phyloP scores from a whole-genome alignment of 768 basidiomycete species.

The Pleurotus djamor region DNA sequence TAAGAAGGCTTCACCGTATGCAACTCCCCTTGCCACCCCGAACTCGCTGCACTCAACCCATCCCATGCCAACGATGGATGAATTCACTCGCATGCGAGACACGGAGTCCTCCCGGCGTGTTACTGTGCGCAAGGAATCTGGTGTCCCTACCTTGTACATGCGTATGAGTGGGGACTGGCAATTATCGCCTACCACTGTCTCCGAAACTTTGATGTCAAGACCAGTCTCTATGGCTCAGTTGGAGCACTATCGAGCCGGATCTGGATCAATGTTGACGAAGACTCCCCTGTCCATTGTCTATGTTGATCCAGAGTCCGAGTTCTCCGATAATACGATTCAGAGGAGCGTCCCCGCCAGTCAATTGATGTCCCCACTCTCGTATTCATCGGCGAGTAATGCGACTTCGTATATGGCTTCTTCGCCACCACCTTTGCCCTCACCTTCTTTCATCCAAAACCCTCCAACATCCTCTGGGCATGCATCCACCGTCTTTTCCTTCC shows the following conservation, averaged over 20 bases:
- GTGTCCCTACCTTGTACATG: slow-evolving; percentile 48
- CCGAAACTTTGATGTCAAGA: slow-evolving; percentile 21
- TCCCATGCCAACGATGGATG: slow-evolving; percentile 6
- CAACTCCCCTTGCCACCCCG: background rate
- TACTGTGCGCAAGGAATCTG: slow-evolving; percentile 42
- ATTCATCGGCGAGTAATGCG: background rate
- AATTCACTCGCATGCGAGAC: slow-evolving; percentile 19
- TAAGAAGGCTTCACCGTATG: background rate
- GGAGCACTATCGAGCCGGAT: background rate
- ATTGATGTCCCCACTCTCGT: background rate
- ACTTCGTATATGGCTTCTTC: background rate
- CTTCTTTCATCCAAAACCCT: slow-evolving; percentile 3
- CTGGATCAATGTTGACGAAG: slow-evolving; percentile 6
- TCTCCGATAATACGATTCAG: background rate
- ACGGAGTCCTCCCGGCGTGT: slow-evolving; percentile 36
- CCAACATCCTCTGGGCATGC: background rate
- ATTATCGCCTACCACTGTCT: slow-evolving; percentile 29
- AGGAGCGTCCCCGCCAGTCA: background rate
- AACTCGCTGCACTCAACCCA: background rate
- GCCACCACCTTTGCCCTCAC: background rate
- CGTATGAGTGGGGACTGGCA: slow-evolving; percentile 51
- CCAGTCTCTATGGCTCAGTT: slow-evolving; percentile 8
- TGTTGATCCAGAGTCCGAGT: background rate
- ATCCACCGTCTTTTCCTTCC: background rate
- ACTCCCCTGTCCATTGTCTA: background rate